These are phyloP conservation scores for Phytophthora capsici DNA, from an alignment of 352 stramenopile species.

Conservation along the genomic window DNA sequence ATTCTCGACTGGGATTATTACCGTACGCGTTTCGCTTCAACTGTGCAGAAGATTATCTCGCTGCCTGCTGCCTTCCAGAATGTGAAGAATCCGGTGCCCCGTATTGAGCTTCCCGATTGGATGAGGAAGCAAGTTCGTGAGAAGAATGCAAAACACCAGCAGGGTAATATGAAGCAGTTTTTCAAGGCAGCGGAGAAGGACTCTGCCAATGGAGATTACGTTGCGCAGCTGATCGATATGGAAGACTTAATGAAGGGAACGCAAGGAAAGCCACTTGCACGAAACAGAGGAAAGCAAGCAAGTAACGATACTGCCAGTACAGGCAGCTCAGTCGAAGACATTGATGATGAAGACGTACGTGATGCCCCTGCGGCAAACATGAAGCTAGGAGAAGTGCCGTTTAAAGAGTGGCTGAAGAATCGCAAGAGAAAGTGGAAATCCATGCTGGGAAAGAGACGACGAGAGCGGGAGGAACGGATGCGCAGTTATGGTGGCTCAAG, in stretches of 20 bases:
- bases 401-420: slow-evolving; percentile 65
- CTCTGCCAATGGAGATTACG: slow-evolving; percentile 44
- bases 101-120: slow-evolving; percentile 97
- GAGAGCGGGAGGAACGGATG: slow-evolving; percentile 59
- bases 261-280: slow-evolving; percentile 8
- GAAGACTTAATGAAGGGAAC: slow-evolving; percentile 60
- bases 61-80: slow-evolving; percentile 98
- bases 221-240: slow-evolving; percentile 75
- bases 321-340: slow-evolving; percentile 33
- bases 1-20: slow-evolving; percentile 99
- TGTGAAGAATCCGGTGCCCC: slow-evolving; percentile 96
- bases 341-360: slow-evolving; percentile 30
- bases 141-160: slow-evolving; percentile 81
- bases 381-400: slow-evolving; percentile 68
- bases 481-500: slow-evolving; percentile 32
- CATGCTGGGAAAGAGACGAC: slow-evolving; percentile 62
- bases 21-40: slow-evolving; percentile 78
- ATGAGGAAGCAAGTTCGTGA: slow-evolving; percentile 93
- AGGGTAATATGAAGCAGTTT: slow-evolving; percentile 91
- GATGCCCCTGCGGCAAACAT: slow-evolving; percentile 28
- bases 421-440: slow-evolving; percentile 81
- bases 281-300: slow-evolving; percentile 25
- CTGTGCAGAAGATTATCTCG: slow-evolving; percentile 99
- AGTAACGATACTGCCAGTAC: slow-evolving; percentile 20
- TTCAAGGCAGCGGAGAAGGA: slow-evolving; percentile 62